A percentile compares a stretch with the other conserved stretches of the same genome.
Conservation (phyloP, 2,329 filamentous ascomycete genomes). For the Colletotrichum incanum region DNA sequence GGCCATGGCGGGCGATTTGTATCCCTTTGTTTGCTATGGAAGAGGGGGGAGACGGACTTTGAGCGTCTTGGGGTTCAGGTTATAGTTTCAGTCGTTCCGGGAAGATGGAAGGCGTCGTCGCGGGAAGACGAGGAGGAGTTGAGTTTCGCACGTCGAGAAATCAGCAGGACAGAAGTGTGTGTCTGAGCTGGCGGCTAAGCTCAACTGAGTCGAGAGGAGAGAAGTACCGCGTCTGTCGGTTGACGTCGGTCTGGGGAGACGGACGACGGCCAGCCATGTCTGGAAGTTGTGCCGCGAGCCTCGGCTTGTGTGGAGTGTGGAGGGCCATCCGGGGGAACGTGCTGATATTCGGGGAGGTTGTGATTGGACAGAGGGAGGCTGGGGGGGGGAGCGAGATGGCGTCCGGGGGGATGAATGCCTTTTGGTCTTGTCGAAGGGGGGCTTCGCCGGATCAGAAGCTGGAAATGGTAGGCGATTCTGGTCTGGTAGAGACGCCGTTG, state of each 20-base stretch:
- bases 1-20: conserved; percentile 49
- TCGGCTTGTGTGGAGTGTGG: conserved; percentile 39
- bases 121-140: neutral
- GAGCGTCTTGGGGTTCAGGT: neutral
- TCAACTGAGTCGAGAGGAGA: neutral
- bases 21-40: neutral
- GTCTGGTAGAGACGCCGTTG: neutral
- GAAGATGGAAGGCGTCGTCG: neutral
- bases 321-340: conserved; percentile 32
- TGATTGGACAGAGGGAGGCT: conserved; percentile 32
- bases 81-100: neutral
- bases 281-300: conserved; percentile 37
- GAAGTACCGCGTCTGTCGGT: conserved; percentile 22
- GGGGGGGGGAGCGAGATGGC: conserved; percentile 36
- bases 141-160: neutral
- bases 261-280: conserved; percentile 26
- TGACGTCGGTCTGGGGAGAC: conserved; percentile 34
- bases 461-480: neutral
- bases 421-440: neutral
- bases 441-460: neutral
- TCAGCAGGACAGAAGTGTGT: neutral
- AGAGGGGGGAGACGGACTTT: neutral
- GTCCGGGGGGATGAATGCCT: conserved; percentile 22
- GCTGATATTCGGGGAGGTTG: conserved; percentile 38
- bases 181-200: conserved; percentile 2